Base-by-base conservation (phyloP, 192 early-diverging fungal species). In the Cetraspora pellucida region DNA sequence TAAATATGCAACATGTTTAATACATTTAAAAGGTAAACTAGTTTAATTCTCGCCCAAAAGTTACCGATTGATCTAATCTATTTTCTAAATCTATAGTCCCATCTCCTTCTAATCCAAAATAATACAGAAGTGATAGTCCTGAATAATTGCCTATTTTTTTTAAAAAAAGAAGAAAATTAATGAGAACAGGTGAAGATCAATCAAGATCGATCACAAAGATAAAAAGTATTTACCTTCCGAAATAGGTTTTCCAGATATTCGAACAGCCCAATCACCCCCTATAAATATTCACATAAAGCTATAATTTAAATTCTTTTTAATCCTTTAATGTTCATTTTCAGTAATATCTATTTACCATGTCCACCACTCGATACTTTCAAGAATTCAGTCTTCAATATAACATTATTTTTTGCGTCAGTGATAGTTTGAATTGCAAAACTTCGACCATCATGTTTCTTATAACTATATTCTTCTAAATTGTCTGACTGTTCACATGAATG, bases 401-500 rank as follows among this genome's bases (percentile, higher is more conserved):
- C 79, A 72, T 91, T 90, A 78, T 88, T 90, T 31, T 75, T 70
- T n/a, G 67, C 76, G 68, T 95, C 94, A 21, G 85, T 85, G 28
- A 95, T 82, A 25, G 85, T 83, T 79, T 96, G 96, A 30, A 87
- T 79, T 49, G 93, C 95, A 84, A 90, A 96, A 44, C 83, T 79
- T 46, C 94, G 87, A 8, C 95, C 96, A 79, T 96, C 93, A 75
- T 95, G 93, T 74, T 94, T 91, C 64, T 87, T 82, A 86, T 94
- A 98, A 21, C 93, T 93, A 79, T 98, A 98, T 25, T 90, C 88
- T 45, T 82, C 78, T 47, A 98, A 81, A 17, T 87, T 84, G 74
- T 96, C 94, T 37, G 90, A 89, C 50, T 96, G 92, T 68, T 98
- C 95, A 79, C 96, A 98, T n/a, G 91, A 88, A 72, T 98, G 95